Base-by-base conservation (phyloP, 83 land plant genomes). In the Picea engelmannii region DNA sequence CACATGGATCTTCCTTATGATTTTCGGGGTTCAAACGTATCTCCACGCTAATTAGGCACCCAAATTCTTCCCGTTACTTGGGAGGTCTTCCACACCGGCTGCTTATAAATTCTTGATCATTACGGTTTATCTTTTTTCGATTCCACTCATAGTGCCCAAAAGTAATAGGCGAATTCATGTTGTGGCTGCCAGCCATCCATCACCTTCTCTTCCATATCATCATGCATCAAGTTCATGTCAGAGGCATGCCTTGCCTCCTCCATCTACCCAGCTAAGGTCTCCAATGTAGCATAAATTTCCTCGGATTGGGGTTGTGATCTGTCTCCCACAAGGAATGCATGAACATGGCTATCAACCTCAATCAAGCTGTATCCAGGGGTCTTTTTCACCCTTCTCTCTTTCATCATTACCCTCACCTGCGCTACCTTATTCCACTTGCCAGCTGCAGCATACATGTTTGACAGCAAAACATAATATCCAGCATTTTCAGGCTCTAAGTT, bases 381-480 rank as follows among this genome's bases (percentile, higher is more conserved):
- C 5, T 78, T 78, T 23, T 52, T 42, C 12, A 23, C 16, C 10
- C 69, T 0, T 20, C 59, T 52, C 11, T 52, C 47, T 49, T 49
- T 78, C 58, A 42, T 78, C 63, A 78, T 20, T 13, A 10, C 11
- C n/a, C 58, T 27, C 8, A 78, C 20, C 8, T 60, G 9, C 3
- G n/a, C 80, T 42, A 23, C 80, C 5, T 49, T 20, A 20, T 78
- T 11, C 80, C 80, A 78, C 80, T 20, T 78, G 63, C 58, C 59
- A 55, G 74, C 55, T 20, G 61, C 80, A 24, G 80, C 58, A 55
- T 78, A 78, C 27, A 78, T 78, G 24, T 78, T 78, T 47, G 80
- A 78, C 80, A 78, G 59, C n/a, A 58, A 66, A 20, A 78, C 25
- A 47, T 78, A 78, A 52, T 27, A 40, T 40, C 61, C 55, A 78